phyloP scores from a whole-genome alignment of 768 basidiomycete species.

The Tricholoma matsutake region DNA sequence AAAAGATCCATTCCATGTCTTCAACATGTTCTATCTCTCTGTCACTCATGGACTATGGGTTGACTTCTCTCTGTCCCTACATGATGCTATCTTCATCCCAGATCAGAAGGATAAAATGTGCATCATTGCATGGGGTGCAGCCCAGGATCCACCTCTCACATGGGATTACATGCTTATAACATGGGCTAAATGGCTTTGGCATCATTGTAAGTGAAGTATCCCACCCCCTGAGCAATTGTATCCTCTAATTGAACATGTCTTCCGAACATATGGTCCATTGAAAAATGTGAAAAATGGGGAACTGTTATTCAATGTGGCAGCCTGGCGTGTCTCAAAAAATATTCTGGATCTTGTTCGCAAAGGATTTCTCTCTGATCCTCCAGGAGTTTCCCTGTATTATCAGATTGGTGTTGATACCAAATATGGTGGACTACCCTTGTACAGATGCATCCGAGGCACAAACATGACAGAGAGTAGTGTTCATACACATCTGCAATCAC shows the following conservation, averaged over 20 bases:
- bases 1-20: background rate
- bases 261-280: background rate
- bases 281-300: background rate
- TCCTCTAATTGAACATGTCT: background rate
- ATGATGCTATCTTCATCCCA: too few species aligned
- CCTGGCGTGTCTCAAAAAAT: background rate
- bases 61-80: background rate
- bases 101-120: background rate
- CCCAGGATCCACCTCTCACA: background rate
- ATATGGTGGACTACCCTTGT: conserved; percentile 20
- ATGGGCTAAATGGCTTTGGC: background rate
- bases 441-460: background rate
- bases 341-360: conserved; percentile 11
- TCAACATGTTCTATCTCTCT: background rate
- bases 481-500: background rate
- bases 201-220: background rate
- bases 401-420: conserved; percentile 16
- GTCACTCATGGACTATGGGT: background rate
- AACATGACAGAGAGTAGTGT: conserved; percentile 1
- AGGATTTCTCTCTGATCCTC: conserved; percentile 30
- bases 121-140: background rate
- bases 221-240: background rate
- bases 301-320: background rate
- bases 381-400: conserved; percentile 23
- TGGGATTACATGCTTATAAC: background rate